These are phyloP conservation scores for Leccinum subtestaceum DNA, from an alignment of 768 basidiomycete species.

Conservation along the genomic window DNA sequence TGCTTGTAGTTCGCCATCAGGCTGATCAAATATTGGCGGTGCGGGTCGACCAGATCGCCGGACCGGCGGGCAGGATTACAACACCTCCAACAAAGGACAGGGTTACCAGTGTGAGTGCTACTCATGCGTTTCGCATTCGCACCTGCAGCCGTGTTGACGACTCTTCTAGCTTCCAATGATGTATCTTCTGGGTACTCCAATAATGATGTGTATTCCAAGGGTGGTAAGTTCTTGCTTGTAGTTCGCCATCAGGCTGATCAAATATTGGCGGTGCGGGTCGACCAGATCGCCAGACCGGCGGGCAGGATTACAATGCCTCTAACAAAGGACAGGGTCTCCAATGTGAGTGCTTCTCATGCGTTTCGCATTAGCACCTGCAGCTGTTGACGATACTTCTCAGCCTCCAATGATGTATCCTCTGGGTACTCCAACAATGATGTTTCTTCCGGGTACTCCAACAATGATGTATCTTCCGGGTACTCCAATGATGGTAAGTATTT, in stretches of 20 bases:
- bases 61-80: neutral
- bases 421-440: too few relatives aligned
- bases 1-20: neutral
- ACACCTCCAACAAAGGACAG: conserved; percentile 1
- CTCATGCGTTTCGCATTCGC: neutral
- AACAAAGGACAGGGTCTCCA: conserved; percentile 38
- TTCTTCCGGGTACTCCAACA: neutral
- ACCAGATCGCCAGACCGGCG: conserved; percentile 50
- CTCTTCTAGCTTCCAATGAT: neutral
- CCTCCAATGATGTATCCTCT: neutral
- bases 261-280: too few relatives aligned
- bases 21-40: neutral
- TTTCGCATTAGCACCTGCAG: neutral
- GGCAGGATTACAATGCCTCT: conserved; percentile 59
- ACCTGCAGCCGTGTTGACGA: neutral
- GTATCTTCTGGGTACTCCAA: too few relatives aligned
- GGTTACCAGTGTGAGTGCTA: conserved; percentile 10
- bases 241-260: neutral
- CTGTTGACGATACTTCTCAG: neutral
- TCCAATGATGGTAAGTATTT: neutral
- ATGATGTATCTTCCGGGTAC: too few relatives aligned
- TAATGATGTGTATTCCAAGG: neutral
- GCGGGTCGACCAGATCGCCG: conserved; percentile 12
- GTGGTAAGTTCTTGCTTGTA: neutral
- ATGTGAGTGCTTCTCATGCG: neutral